phyloP scores from a whole-genome alignment of 306 rosid species.

The Vigna angularis region DNA sequence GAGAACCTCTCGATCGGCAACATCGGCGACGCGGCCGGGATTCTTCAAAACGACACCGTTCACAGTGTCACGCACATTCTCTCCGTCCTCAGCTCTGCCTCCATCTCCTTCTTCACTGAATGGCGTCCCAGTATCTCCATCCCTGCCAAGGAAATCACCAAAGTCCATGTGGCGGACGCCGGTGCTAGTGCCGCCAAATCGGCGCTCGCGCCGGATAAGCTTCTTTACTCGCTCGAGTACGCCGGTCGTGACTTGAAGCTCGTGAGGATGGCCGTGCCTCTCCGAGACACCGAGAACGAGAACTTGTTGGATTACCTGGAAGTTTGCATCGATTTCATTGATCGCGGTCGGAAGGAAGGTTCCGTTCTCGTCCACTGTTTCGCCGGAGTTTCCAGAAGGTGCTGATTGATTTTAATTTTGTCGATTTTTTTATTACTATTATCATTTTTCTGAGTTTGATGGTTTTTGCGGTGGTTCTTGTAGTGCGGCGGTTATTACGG shows the following conservation, averaged over 20 bases:
- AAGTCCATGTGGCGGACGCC: slow-evolving; percentile 51
- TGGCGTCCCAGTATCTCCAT: slow-evolving; percentile 65
- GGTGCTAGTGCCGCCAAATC: slow-evolving; percentile 46
- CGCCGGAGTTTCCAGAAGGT: slow-evolving; percentile 99
- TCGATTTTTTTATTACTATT: not conserved
- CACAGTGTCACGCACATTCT: slow-evolving; percentile 67
- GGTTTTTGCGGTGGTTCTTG: slow-evolving; percentile 55
- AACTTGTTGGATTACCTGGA: slow-evolving; percentile 81
- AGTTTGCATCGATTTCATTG: slow-evolving; percentile 82
- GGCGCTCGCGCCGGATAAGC: slow-evolving; percentile 63
- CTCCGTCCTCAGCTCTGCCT: slow-evolving; percentile 84
- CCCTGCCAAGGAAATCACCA: slow-evolving; percentile 69
- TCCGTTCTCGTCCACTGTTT: slow-evolving; percentile 93
- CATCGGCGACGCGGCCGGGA: slow-evolving; percentile 77
- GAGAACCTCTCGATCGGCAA: slow-evolving; percentile 82
- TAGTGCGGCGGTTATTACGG: slow-evolving; percentile 93
- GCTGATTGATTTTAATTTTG: not conserved
- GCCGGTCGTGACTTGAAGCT: slow-evolving; percentile 84
- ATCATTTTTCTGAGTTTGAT: not conserved
- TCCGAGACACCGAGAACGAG: slow-evolving; percentile 86
- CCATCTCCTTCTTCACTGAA: slow-evolving; percentile 81
- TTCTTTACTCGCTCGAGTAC: slow-evolving; percentile 73
- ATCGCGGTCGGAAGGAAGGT: slow-evolving; percentile 77
- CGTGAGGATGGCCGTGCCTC: slow-evolving; percentile 87
- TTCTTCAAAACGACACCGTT: slow-evolving; percentile 64